A percentile compares a stretch with the other conserved stretches of the same genome.
These are phyloP conservation scores for Phytophthora palmivora DNA, from an alignment of 352 stramenopile species.

Conservation along the genomic window DNA sequence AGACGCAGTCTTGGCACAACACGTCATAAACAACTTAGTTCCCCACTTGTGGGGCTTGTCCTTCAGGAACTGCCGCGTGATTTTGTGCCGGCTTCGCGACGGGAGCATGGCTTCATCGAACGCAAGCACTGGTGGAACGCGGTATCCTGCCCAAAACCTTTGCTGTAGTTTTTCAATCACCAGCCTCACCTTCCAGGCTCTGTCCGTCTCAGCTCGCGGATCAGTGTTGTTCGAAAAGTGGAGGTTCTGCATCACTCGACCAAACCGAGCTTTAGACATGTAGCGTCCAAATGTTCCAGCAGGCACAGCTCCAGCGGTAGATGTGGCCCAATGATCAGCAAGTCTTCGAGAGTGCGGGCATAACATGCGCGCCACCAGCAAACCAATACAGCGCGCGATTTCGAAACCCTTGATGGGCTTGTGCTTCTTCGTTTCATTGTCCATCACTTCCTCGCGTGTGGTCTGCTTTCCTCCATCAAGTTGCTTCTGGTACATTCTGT, in stretches of 20 bases:
- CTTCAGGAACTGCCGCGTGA: background rate
- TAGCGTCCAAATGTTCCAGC: constrained; percentile 20
- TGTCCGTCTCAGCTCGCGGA: constrained; percentile 1
- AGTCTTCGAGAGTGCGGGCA: constrained; percentile 10
- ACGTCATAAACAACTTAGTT: background rate
- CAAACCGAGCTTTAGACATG: constrained; percentile 18
- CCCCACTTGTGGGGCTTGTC: too few species aligned
- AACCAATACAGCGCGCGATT: constrained; percentile 20
- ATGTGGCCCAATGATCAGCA: constrained; percentile 18
- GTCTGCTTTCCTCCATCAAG: background rate
- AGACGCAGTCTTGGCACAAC: constrained; percentile 6
- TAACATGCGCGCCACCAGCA: constrained; percentile 13
- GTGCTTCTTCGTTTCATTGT: constrained; percentile 4
- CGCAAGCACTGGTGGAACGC: background rate
- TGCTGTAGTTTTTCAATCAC: constrained; percentile 7
- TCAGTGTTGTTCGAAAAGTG: constrained; percentile 21
- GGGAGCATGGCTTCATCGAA: too few species aligned
- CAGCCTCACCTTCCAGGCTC: constrained; percentile 19
- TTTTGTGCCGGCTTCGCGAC: too few species aligned
- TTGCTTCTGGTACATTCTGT: constrained; percentile 6
- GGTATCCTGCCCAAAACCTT: constrained; percentile 5
- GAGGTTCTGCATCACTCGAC: constrained; percentile 18
- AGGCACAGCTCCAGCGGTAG: constrained; percentile 6
- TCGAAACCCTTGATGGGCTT: constrained; percentile 19
- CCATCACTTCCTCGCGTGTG: constrained; percentile 5